Evolutionary conservation across 495 filamentous ascomycete genomes (phyloP), one percentile per base, ranked within the genome.

Genomic region (Tuber umbilicatum): DNA sequence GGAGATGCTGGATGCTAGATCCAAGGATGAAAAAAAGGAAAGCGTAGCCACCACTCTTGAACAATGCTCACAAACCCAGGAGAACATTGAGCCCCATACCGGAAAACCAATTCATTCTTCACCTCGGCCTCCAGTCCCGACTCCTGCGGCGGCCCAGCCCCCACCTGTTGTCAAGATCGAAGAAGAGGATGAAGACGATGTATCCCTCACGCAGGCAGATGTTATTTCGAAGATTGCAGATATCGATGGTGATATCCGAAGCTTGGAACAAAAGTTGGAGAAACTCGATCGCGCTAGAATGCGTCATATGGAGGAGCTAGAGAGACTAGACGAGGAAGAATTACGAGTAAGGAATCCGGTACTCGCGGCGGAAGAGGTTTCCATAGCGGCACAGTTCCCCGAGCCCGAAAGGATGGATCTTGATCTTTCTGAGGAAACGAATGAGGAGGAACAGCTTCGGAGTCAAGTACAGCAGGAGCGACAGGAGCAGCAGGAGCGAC

Each of bases 141-240:
- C 41, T 43, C 39, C 78, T 70, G 38, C 75, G 55, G 38, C 27
- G 55, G 7, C 45, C 6, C 74, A 71, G n/a, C 69, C 67, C 14
- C 27, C 73, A 39, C 67, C 79, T 19, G 45, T 72, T 60, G 70
- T 80, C 37, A 81, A 81, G 41, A 73, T 77, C 5, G 79, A 81
- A 37, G 76, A 81, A 27, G 80, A 80, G 68, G 80, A 79, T 27
- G 77, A 82, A 41, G 81, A 82, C 47, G 77, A 82, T 73, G 74
- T 73, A 40, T 77, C 60, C 2, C 72, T 82, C 27, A 82, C 80
- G 31, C 74, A 80, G 42, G 80, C 77, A 45, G 79, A 81, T 39
- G 80, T 81, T 64, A 78, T 45, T 67, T 78, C 42, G 12, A 81
- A 79, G 45, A 81, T 81, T 73, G 69, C 76, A n/a, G 74, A 74